Base-by-base conservation (phyloP, 768 basidiomycete genomes). In the Suillus alpinus region DNA sequence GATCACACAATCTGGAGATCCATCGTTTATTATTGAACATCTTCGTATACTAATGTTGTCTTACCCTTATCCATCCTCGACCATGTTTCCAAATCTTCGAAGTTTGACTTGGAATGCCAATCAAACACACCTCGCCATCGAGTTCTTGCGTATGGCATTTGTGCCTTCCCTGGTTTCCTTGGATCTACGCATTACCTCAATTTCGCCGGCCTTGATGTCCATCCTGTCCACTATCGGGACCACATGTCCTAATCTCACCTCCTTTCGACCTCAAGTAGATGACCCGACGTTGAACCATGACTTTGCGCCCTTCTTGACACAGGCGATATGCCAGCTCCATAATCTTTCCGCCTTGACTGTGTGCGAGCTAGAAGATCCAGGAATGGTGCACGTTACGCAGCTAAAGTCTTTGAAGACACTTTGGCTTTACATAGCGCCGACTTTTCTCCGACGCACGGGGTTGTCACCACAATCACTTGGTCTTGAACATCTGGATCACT, bases 41-140 rank as follows among this genome's bases (percentile, higher is more conserved):
- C 26, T 39, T 36, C 62, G 41, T 13, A 58, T 67, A 20, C 26
- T 59, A 1, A 67, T 44, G 55, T 60, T 71, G 52, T 61, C 63
- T n/a, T 61, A 63, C 12, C 55, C 64, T 0, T 61, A 61, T 20
- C 61, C 66, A 0, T 57, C 68, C 0, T 46, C 65, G 6, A 68
- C 71, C 0, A 37, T 73, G 7, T 68, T 73, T 26, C 71, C 71
- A 5, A 72, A 68, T 16, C 67, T 71, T 23, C 68, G 44, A 0
- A 61, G 65, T 29, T 62, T 72, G 26, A 49, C 64, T 36, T 73
- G 72, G 71, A 63, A 66, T 46, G 63, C 65, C 60, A 41, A 56
- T 29, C 51, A 65, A 18, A 67, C 68, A 55, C 36, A 59, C 1
- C 40, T 56, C 31, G 63, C 63, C 65, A 52, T 71, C 0, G 69